These are phyloP conservation scores for Amaranthus palmeri DNA, from an alignment of 148 eudicot species.

Conservation along the genomic window DNA sequence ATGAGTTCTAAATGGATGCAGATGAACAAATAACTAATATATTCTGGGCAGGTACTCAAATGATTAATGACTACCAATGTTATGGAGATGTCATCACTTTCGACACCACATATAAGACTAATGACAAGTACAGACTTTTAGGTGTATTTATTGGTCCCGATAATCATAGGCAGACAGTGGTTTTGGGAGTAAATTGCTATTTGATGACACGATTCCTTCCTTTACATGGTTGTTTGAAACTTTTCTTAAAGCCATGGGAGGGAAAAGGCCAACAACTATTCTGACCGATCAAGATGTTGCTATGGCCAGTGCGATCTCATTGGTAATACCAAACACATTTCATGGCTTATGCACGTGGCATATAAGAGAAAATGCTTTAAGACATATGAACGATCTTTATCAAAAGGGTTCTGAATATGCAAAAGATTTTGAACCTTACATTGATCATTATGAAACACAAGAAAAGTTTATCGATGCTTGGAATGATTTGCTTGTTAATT, in stretches of 20 bases:
- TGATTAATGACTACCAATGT: slow-evolving; percentile 30
- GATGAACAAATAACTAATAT: slow-evolving; percentile 31
- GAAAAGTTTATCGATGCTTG: no score
- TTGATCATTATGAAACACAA: no score
- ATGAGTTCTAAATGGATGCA: slow-evolving; percentile 29
- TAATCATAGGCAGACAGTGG: slow-evolving; percentile 27
- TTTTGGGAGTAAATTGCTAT: slow-evolving; percentile 31
- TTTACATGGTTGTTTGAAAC: slow-evolving; percentile 38
- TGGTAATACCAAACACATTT: slow-evolving; percentile 23
- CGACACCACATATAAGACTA: slow-evolving; percentile 29
- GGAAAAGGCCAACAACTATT: slow-evolving; percentile 35
- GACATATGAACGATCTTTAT: no score
- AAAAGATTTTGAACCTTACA: no score
- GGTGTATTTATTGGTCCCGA: slow-evolving; percentile 30
- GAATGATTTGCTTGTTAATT: no score
- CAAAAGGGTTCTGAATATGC: no score
- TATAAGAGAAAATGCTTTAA: no score
- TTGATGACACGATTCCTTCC: slow-evolving; percentile 33
- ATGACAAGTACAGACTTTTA: slow-evolving; percentile 28
- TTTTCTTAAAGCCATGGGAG: slow-evolving; percentile 25
- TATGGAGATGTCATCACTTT: slow-evolving; percentile 33
- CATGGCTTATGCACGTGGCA: no score
- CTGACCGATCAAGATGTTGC: slow-evolving; percentile 23
- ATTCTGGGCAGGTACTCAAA: slow-evolving; percentile 33
- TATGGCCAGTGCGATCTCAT: slow-evolving; percentile 21